Evolutionary conservation across 2,329 filamentous ascomycete genomes (phyloP), one percentile per base, ranked within the genome.

Genomic region (Cercospora berteroae): DNA sequence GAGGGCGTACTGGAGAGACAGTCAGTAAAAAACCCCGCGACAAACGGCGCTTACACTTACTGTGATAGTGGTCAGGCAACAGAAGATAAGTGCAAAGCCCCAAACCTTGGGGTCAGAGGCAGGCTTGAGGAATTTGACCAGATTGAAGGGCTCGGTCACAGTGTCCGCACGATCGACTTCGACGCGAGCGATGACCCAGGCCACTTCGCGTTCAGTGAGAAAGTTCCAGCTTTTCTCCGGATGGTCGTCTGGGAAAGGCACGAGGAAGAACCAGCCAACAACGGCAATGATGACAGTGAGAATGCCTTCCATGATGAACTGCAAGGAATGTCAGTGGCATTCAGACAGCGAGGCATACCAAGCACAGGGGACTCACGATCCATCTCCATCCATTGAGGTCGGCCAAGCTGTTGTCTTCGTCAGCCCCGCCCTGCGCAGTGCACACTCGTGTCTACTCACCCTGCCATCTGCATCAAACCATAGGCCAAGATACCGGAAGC

Each of bases 1-100:
- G 8, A 95, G 85, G 0, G 91, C 88, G 76, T 95, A 95, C 55
- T 58, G 25, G 25, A 12, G 12, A 42, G 39, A 42, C 39, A 42
- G 8, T 42, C 39, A 42, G 39, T n/a, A 42, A 42, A 3, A n/a
- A 8, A 42, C 4, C 10, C 39, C 12, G 10, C 3, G n/a, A 13
- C 39, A n/a, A 12, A 42, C 4, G n/a, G 39, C 10, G 10, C 12
- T 42, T 7, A 42, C 10, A 27, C 20, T 58, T 23, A 58, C 55
- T 1, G 85, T 85, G 60, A 91, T 86, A 10, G 90, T 91, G 0
- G 91, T 93, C 1, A 87, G 86, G 77, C 87, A 87, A 80, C 83
- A 83, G 76, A 85, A 86, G 63, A 86, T 83, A 73, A 84, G 67
- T 0, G 83, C 84, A 67, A 84, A 86, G 2, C 78, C 81, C 84